A percentile compares a stretch with the other conserved stretches of the same genome.
phyloP scores from a whole-genome alignment of 495 filamentous ascomycete species.

The Coniosporium apollinis region DNA sequence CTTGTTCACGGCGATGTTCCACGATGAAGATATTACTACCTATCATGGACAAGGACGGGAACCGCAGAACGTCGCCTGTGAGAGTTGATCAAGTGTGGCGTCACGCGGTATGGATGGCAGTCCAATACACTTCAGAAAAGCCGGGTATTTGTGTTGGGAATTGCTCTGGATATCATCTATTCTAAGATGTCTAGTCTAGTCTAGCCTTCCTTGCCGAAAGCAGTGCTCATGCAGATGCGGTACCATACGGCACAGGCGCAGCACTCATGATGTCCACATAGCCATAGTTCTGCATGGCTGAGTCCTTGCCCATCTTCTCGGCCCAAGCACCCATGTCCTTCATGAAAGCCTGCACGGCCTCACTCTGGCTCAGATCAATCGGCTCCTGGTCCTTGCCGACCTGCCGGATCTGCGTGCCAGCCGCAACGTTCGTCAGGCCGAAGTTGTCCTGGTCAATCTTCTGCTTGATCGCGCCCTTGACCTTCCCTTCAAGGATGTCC shows the following conservation, averaged over 20 bases:
- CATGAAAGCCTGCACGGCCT: slow-evolving; percentile 25
- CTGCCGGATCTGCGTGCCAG: slow-evolving; percentile 35
- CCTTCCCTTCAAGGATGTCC: slow-evolving; percentile 31
- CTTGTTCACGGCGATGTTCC: too few species aligned
- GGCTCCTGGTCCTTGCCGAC: slow-evolving; percentile 37
- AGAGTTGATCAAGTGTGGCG: too few species aligned
- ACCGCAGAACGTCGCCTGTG: too few species aligned
- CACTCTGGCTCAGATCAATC: slow-evolving; percentile 30
- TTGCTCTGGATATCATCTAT: too few species aligned
- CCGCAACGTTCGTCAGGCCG: slow-evolving; percentile 26
- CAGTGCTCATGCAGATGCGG: too few species aligned
- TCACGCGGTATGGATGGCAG: too few species aligned
- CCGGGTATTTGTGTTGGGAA: too few species aligned
- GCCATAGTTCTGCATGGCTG: slow-evolving; percentile 20
- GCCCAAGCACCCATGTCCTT: slow-evolving; percentile 26
- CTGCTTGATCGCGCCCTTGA: slow-evolving; percentile 29
- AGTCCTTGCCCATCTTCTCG: slow-evolving; percentile 23
- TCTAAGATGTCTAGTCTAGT: too few species aligned
- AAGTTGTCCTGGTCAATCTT: slow-evolving; percentile 31
- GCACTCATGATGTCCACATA: slow-evolving; percentile 25
- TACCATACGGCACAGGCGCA: slow-evolving; percentile 19
- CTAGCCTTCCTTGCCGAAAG: too few species aligned
- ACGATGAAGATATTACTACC: too few species aligned
- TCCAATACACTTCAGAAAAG: too few species aligned
- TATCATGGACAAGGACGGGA: too few species aligned